These are phyloP conservation scores for Liquidambar formosana DNA, from an alignment of 164 flowering plant genomes.

Conservation along the genomic window DNA sequence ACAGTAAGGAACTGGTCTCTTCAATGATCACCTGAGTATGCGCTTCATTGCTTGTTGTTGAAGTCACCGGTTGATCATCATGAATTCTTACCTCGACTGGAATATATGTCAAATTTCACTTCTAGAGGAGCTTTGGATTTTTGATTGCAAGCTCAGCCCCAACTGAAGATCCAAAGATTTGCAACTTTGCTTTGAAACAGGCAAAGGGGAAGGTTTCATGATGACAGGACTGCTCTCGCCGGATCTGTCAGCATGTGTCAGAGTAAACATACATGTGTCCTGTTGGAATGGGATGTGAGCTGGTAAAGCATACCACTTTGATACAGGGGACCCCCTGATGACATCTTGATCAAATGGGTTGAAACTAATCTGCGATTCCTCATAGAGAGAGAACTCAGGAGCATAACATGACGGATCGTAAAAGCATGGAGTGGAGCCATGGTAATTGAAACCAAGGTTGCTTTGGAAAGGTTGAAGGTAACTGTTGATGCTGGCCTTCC, in stretches of 20 bases:
- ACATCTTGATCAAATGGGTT: conserved; percentile 33
- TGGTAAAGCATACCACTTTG: background rate
- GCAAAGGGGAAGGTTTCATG: conserved; percentile 30
- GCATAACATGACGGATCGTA: conserved; percentile 36
- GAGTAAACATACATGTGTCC: conserved; percentile 29
- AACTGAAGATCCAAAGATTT: conserved; percentile 53
- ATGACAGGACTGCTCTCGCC: conserved; percentile 17
- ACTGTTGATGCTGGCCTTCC: conserved; percentile 55
- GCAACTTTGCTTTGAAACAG: conserved; percentile 32
- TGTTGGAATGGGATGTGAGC: conserved; percentile 28
- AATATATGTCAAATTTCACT: conserved; percentile 14
- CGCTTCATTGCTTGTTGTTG: too few relatives aligned
- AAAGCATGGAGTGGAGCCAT: conserved; percentile 33
- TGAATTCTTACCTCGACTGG: background rate
- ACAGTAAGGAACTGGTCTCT: too few relatives aligned
- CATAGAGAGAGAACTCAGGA: conserved; percentile 38
- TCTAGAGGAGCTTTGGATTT: conserved; percentile 20
- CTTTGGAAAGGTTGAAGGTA: conserved; percentile 61
- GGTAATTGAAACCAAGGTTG: conserved; percentile 20
- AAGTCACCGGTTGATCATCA: too few relatives aligned
- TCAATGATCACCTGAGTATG: too few relatives aligned
- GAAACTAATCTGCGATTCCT: conserved; percentile 66
- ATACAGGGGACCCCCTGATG: conserved; percentile 16
- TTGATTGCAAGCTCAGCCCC: conserved; percentile 36
- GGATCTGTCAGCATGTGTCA: conserved; percentile 30